Conservation (phyloP, 139 green algal genomes). For the Mesostigma viride region DNA sequence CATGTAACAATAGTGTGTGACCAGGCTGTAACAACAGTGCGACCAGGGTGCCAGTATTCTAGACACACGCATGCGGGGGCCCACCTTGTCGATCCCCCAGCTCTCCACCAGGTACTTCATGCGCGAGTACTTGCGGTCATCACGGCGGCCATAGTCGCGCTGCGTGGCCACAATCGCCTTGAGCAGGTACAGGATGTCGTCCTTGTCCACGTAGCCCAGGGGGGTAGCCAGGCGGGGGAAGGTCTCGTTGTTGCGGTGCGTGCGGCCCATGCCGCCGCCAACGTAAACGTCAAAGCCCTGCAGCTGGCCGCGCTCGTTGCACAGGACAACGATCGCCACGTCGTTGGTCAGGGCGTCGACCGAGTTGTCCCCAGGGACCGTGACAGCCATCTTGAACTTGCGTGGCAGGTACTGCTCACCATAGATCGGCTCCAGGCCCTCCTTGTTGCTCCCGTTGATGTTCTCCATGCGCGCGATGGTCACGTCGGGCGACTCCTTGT, state of each 20-base stretch:
- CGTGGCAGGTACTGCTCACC: slow-evolving; percentile 86
- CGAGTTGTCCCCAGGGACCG: slow-evolving; percentile 81
- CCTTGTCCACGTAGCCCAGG: slow-evolving; percentile 84
- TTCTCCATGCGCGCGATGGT: slow-evolving; percentile 50
- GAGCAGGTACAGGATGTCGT: slow-evolving; percentile 83
- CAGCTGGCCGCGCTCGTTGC: slow-evolving; percentile 52
- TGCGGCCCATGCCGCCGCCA: slow-evolving; percentile 88
- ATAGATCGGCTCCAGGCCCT: slow-evolving; percentile 93
- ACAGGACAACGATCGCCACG: slow-evolving; percentile 77
- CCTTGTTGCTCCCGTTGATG: slow-evolving; percentile 89
- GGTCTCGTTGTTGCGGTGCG: slow-evolving; percentile 76
- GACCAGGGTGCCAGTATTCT: too few relatives aligned
- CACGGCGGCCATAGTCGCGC: slow-evolving; percentile 92
- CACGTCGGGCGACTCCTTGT: slow-evolving; percentile 38
- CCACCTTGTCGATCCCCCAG: slow-evolving; percentile 92
- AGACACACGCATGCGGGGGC: too few relatives aligned
- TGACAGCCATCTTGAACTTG: slow-evolving; percentile 97
- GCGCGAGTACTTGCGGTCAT: slow-evolving; percentile 86
- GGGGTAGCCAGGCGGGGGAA: slow-evolving; percentile 81
- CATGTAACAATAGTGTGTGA: too few relatives aligned
- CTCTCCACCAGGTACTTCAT: slow-evolving; percentile 96
- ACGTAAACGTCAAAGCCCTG: slow-evolving; percentile 84
- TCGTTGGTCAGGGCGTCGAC: slow-evolving; percentile 98
- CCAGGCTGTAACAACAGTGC: too few relatives aligned
- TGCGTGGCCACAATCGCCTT: slow-evolving; percentile 86